Conservation (phyloP, 345 rosid species). For the Syzygium aqueum region DNA sequence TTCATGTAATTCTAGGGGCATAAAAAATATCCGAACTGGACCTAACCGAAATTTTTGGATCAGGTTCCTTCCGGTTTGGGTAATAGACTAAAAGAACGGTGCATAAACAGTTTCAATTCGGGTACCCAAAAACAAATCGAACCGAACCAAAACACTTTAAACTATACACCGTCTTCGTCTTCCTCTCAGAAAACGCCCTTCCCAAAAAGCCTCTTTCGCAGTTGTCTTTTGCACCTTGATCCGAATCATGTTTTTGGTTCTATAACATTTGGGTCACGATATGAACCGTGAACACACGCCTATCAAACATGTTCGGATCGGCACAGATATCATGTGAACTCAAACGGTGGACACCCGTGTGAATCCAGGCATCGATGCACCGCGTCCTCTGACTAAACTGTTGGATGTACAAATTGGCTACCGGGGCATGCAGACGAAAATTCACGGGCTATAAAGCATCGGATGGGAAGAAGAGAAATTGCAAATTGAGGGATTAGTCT, state of each 20-base stretch:
- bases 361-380: neutral
- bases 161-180: too few species aligned
- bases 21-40: too few species aligned
- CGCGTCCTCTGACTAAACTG: neutral
- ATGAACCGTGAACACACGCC: neutral
- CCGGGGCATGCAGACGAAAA: neutral
- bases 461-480: neutral
- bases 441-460: neutral
- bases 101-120: too few species aligned
- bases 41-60: too few species aligned
- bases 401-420: neutral
- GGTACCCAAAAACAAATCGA: neutral
- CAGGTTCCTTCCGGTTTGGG: neutral
- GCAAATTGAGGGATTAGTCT: neutral
- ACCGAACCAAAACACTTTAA: neutral
- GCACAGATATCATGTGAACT: too few species aligned
- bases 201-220: neutral
- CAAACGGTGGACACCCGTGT: too few species aligned
- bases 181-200: too few species aligned
- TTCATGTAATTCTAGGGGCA: too few species aligned
- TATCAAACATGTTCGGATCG: too few species aligned
- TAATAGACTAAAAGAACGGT: too few species aligned
- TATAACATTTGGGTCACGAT: neutral
- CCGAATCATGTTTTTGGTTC: neutral
- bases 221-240: too few species aligned